Evolutionary conservation across 108 stramenopile genomes (phyloP).

Genomic region (Skeletonema potamos): DNA sequence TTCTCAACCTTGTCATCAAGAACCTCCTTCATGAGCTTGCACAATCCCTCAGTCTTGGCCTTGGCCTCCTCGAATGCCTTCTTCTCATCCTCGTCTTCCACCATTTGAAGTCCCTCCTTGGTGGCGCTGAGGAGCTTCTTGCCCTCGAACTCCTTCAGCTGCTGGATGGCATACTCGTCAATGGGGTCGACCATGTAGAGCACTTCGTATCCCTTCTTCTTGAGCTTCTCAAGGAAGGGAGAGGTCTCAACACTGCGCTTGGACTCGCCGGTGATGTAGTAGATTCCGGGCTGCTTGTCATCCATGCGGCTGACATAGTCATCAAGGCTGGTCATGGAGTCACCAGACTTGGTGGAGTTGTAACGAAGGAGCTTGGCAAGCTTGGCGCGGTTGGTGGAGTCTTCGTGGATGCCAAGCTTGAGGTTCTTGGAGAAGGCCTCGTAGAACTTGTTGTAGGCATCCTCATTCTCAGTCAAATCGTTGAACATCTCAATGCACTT

Average conservation of each 20-base stretch:
- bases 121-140: constrained; percentile 99
- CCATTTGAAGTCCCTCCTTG: constrained; percentile 97
- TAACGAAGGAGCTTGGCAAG: constrained; percentile 99
- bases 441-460: constrained; percentile 99
- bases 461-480: constrained; percentile 98
- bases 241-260: constrained; percentile 98
- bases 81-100: constrained; percentile 98
- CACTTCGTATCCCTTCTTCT: constrained; percentile 99
- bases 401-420: constrained; percentile 99
- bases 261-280: constrained; percentile 99
- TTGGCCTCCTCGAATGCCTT: constrained; percentile 98
- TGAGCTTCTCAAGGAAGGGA: constrained; percentile 99
- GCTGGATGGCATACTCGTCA: constrained; percentile 99
- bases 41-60: constrained; percentile 92
- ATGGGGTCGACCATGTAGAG: constrained; percentile 99
- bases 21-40: constrained; percentile 36
- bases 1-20: constrained; percentile 99
- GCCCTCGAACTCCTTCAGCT: constrained; percentile 99
- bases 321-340: constrained; percentile 97
- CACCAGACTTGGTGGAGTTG: constrained; percentile 98
- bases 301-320: constrained; percentile 99
- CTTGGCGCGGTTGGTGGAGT: constrained; percentile 99
- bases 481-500: constrained; percentile 99
- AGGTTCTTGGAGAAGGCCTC: constrained; percentile 99
- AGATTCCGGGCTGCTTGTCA: constrained; percentile 99